Conservation (phyloP, 352 stramenopile genomes). For the Globisporangium sylvaticum region DNA sequence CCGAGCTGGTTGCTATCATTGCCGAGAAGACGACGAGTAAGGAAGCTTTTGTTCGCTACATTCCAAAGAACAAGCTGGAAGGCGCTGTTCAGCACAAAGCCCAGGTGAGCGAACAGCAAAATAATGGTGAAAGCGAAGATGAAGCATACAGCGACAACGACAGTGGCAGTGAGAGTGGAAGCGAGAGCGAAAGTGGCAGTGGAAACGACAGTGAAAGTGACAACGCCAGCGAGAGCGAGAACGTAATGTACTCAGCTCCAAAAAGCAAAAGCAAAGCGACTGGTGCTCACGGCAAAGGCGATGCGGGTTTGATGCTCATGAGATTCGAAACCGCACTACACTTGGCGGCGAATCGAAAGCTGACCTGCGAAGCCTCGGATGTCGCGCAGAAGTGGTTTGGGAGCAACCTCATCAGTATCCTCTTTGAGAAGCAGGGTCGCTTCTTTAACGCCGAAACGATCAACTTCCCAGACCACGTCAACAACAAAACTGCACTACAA, state of each 20-base stretch:
- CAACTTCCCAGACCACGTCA: constrained; percentile 43
- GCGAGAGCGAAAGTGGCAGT: constrained; percentile 12
- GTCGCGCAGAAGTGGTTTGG: constrained; percentile 43
- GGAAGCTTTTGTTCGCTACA: constrained; percentile 31
- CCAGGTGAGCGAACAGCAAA: not conserved
- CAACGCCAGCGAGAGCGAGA: constrained; percentile 1
- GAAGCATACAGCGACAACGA: constrained; percentile 11
- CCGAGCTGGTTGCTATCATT: constrained; percentile 46
- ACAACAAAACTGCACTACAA: constrained; percentile 54
- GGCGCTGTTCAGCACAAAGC: constrained; percentile 2
- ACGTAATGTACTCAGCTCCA: not conserved
- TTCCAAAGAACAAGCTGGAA: constrained; percentile 1
- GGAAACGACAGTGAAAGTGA: not conserved
- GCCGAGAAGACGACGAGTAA: constrained; percentile 31
- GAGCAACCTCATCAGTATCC: constrained; percentile 42
- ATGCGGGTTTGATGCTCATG: constrained; percentile 25
- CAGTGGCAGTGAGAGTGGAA: constrained; percentile 14
- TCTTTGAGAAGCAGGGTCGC: constrained; percentile 36
- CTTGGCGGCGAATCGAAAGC: constrained; percentile 36
- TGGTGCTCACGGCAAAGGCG: not conserved
- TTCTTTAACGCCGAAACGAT: constrained; percentile 35
- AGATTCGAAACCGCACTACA: constrained; percentile 51
- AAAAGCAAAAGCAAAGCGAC: not conserved
- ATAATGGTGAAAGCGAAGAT: constrained; percentile 12
- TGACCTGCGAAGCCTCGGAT: constrained; percentile 30